Evolutionary conservation across 345 rosid genomes (phyloP).

Genomic region (Rhodamnia argentea): DNA sequence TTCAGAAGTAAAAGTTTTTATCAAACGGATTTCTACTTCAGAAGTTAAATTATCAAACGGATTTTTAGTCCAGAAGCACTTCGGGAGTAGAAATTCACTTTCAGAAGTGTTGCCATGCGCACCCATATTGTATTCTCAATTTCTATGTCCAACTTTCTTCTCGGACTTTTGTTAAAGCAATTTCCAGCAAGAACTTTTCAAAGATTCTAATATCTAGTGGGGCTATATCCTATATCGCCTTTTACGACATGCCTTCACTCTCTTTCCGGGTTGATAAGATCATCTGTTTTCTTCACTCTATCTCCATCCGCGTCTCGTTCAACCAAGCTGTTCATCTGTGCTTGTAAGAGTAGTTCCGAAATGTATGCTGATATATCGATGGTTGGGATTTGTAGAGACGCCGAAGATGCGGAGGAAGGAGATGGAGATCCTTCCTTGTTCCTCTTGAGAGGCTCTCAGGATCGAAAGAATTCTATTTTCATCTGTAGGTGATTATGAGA

Average conservation of each 20-base stretch:
- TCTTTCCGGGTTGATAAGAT: background rate
- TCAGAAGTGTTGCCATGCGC: no score
- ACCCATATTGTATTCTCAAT: background rate
- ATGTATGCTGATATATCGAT: background rate
- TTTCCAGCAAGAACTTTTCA: background rate
- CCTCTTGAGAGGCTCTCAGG: background rate
- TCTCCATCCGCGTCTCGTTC: background rate
- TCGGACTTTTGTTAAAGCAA: background rate
- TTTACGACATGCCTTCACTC: background rate
- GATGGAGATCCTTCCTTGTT: background rate
- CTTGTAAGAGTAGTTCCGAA: background rate
- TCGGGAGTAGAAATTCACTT: no score
- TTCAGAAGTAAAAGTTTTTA: no score
- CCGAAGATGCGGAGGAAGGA: background rate
- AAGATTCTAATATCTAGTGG: background rate
- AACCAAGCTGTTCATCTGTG: background rate
- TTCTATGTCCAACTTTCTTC: background rate
- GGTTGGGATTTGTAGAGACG: background rate
- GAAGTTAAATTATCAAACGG: no score
- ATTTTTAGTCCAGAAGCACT: no score
- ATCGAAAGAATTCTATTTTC: background rate
- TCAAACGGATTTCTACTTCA: no score
- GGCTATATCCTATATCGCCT: background rate
- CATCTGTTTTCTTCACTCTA: background rate
- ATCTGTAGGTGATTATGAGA: background rate